Base-by-base conservation (phyloP, 139 green algal genomes). In the Volvox africanus region DNA sequence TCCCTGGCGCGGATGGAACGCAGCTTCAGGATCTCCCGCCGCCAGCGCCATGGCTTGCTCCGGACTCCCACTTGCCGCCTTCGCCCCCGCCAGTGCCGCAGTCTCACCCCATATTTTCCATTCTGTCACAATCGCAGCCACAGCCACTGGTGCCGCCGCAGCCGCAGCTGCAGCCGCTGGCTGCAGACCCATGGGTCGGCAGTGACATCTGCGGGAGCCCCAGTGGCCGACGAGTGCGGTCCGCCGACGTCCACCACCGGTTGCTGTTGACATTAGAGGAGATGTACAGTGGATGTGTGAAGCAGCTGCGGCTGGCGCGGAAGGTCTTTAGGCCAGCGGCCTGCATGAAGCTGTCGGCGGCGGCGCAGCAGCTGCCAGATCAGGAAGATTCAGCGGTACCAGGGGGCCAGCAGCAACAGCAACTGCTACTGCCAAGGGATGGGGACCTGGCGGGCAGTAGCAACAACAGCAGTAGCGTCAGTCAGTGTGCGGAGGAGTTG, bases 281-380 rank as follows among this genome's bases (percentile, higher is more conserved):
- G 50, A 36, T 93, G 67, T 93, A 82, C 71, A 86, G n/a, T n/a
- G 91, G 91, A n/a, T 76, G 79, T 55, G 35, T 91, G n/a, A 93
- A 93, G 86, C 69, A 75, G 50, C 69, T 93, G 55, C 32, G 68
- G 16, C 79, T 93, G 33, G 68, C 80, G 80, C 67, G 86, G 68
- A n/a, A 67, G 37, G 69, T 89, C 24, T 71, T 32, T 30, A 6
- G 82, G 30, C 21, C 33, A 22, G 82, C 35, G 82, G 35, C 2
- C n/a, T n/a, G n/a, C n/a, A n/a, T n/a, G 9, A 32, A 22, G 35
- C 13, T 73, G 44, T 33, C 80, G 50, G 18, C 78, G 16, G 5
- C 5, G 67, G 14, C 21, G 36, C 35, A 6, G 36, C 30, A 18
- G 82, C 61, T 32, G 32, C 30, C 16, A 35, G 32, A 1, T 30